Percentiles rank a stretch among this genome's conserved stretches.
phyloP scores from a whole-genome alignment of 306 rosid species.

The Cicer yamashitae region DNA sequence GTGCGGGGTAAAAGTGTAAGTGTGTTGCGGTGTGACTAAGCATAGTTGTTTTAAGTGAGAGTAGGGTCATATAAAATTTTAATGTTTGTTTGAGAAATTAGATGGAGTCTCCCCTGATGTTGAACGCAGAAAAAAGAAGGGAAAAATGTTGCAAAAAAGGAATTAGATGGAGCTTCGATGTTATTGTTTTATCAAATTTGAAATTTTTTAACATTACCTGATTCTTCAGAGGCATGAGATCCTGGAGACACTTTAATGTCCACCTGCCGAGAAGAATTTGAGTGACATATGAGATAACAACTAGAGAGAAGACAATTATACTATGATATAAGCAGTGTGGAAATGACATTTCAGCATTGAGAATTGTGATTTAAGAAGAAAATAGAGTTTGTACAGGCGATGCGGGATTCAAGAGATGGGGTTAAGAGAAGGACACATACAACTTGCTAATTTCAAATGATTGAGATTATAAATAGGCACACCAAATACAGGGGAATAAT shows the following conservation, averaged over 20 bases:
- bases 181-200: background rate
- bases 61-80: background rate
- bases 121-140: background rate
- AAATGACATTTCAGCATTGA: constrained; percentile 17
- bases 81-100: background rate
- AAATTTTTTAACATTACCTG: constrained; percentile 60
- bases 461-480: background rate
- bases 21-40: background rate
- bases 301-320: constrained; percentile 22
- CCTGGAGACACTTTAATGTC: constrained; percentile 96
- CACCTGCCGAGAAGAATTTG: constrained; percentile 64
- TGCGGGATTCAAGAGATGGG: constrained; percentile 19
- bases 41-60: background rate
- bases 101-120: background rate
- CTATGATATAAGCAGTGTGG: constrained; percentile 11
- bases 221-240: constrained; percentile 92
- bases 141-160: background rate
- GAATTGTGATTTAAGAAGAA: constrained; percentile 1
- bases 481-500: background rate
- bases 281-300: constrained; percentile 34
- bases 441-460: constrained; percentile 22
- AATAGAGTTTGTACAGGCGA: constrained; percentile 17
- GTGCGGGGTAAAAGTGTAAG: background rate
- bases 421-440: background rate
- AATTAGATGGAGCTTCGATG: background rate